Evolutionary conservation across 352 stramenopile species (phyloP).

Genomic region (Phytophthora pisi): DNA sequence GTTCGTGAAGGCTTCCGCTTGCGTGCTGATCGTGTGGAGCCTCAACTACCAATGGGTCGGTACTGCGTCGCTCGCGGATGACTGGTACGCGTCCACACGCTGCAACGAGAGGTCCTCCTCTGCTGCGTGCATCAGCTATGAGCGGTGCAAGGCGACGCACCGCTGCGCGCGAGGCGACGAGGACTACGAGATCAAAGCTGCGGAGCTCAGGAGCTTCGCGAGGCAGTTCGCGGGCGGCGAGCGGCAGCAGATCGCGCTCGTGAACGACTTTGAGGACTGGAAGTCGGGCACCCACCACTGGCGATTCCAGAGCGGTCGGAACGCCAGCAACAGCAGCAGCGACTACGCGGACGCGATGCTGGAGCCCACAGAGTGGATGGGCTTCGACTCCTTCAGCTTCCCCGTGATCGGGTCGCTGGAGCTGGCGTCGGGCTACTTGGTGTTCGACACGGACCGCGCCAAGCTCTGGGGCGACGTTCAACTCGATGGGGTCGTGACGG

Average conservation of each 20-base stretch:
- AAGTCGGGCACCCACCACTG: slow-evolving; percentile 86
- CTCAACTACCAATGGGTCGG: not conserved
- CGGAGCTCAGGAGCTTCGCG: slow-evolving; percentile 71
- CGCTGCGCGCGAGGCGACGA: slow-evolving; percentile 90
- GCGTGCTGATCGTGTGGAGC: slow-evolving; percentile 4
- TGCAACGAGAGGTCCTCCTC: slow-evolving; percentile 58
- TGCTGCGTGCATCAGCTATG: slow-evolving; percentile 70
- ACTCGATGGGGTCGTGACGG: slow-evolving; percentile 61
- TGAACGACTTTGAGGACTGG: slow-evolving; percentile 97
- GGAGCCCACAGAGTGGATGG: slow-evolving; percentile 33
- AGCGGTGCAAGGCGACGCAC: slow-evolving; percentile 95
- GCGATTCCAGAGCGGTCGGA: slow-evolving; percentile 34
- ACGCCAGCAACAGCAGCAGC: slow-evolving; percentile 13
- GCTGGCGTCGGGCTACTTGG: slow-evolving; percentile 71
- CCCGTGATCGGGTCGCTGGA: slow-evolving; percentile 78
- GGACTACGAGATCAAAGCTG: slow-evolving; percentile 89
- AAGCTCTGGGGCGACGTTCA: slow-evolving; percentile 63
- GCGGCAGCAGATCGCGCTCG: slow-evolving; percentile 72
- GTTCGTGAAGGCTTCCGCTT: not conserved
- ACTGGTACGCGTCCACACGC: slow-evolving; percentile 64
- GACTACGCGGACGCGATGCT: slow-evolving; percentile 17
- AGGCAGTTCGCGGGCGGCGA: slow-evolving; percentile 85
- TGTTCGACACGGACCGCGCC: slow-evolving; percentile 77
- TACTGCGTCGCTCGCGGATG: slow-evolving; percentile 36
- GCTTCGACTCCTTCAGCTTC: slow-evolving; percentile 70